Percentiles rank a stretch among this genome's conserved stretches.
Conservation (phyloP, 2,329 filamentous ascomycete species). For the Ascochyta pisi region DNA sequence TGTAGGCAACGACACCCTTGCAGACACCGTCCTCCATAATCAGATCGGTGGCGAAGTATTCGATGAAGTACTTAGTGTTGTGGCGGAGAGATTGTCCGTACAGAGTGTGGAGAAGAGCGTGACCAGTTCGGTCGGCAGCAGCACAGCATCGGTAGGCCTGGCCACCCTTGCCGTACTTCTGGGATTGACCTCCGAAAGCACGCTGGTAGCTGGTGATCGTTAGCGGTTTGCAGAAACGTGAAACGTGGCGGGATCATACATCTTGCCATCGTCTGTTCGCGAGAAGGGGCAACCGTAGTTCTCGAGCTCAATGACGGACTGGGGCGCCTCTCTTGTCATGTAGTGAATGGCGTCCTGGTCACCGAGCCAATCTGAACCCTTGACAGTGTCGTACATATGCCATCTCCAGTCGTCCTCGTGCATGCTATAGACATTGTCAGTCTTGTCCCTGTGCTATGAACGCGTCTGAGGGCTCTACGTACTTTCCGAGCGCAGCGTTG, state of each 20-base stretch:
- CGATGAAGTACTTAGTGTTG: conserved; percentile 99
- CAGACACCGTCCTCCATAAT: conserved; percentile 98
- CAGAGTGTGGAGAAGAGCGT: conserved; percentile 96
- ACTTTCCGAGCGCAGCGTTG: conserved; percentile 85
- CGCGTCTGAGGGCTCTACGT: conserved; percentile 26
- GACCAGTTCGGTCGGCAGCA: conserved; percentile 94
- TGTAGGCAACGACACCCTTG: conserved; percentile 95
- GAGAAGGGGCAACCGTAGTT: conserved; percentile 98
- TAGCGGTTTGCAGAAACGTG: conserved; percentile 2
- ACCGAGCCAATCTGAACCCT: conserved; percentile 96
- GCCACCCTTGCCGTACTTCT: conserved; percentile 93
- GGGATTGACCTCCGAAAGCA: conserved; percentile 96
- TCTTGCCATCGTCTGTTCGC: conserved; percentile 93
- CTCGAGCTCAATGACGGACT: conserved; percentile 92
- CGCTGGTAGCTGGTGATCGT: conserved; percentile 77
- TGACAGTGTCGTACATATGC: conserved; percentile 99
- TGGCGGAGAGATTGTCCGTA: conserved; percentile 96
- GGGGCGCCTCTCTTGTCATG: conserved; percentile 94
- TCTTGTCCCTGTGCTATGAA: background rate
- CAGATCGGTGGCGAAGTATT: conserved; percentile 96
- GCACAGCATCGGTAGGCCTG: conserved; percentile 98
- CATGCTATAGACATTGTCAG: conserved; percentile 64
- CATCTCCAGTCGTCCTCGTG: conserved; percentile 98
- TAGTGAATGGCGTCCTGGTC: conserved; percentile 98
- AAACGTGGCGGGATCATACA: conserved; percentile 59